phyloP scores from a whole-genome alignment of 2,329 filamentous ascomycete genomes.

The Talaromyces sp. region DNA sequence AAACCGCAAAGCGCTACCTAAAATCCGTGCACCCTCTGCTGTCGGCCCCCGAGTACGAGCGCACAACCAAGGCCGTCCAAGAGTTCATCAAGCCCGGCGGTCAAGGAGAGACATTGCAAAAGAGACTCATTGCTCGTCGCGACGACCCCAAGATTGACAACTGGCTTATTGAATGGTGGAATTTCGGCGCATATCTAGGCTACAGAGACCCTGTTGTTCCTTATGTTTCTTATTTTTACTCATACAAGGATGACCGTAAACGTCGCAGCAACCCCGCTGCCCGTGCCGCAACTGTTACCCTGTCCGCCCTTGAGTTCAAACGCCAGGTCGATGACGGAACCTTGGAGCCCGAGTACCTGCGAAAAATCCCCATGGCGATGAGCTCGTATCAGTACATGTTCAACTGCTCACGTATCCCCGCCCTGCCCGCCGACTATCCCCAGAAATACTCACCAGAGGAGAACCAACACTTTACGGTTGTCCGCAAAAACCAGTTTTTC shows the following conservation, averaged over 20 bases:
- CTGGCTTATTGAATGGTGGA: conserved; percentile 99
- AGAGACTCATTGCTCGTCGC: conserved; percentile 75
- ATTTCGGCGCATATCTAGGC: conserved; percentile 83
- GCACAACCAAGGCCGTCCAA: conserved; percentile 73
- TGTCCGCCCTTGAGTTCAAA: conserved; percentile 88
- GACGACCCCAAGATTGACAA: conserved; percentile 81
- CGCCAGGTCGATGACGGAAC: conserved; percentile 77
- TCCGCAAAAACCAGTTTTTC: conserved; percentile 97
- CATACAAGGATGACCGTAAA: conserved; percentile 86
- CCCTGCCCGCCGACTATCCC: conserved; percentile 75
- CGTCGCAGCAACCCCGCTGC: conserved; percentile 85
- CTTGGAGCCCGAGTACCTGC: conserved; percentile 98
- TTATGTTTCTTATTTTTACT: conserved; percentile 99
- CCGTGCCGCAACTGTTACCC: conserved; percentile 86
- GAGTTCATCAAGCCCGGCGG: conserved; percentile 88
- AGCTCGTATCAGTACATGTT: conserved; percentile 99
- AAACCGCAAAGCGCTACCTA: conserved; percentile 62
- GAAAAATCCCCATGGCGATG: conserved; percentile 96
- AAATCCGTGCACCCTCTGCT: conserved; percentile 65
- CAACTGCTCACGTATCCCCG: conserved; percentile 83
- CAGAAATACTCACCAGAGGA: conserved; percentile 72
- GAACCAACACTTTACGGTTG: conserved; percentile 81
- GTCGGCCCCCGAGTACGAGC: conserved; percentile 56
- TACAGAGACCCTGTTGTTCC: conserved; percentile 96
- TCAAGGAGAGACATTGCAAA: conserved; percentile 77